phyloP scores from a whole-genome alignment of 768 basidiomycete species.

The Podaxis sp. region DNA sequence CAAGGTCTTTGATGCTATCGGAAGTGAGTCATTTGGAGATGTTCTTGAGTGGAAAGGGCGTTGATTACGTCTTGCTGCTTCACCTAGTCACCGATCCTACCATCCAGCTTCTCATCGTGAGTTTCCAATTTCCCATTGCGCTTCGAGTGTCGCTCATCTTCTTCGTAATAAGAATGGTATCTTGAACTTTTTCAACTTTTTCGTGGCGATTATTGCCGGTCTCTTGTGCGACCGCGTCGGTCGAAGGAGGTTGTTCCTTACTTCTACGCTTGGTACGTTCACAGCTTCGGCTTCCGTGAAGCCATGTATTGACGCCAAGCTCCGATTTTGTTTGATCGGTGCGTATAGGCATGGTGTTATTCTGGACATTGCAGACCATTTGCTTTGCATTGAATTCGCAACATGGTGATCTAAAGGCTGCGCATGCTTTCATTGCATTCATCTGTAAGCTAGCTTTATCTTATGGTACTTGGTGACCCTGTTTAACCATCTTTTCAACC shows the following conservation, averaged over 20 bases:
- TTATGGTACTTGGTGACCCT: neutral
- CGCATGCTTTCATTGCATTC: constrained; percentile 54
- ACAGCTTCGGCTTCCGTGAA: neutral
- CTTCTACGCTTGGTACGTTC: constrained; percentile 33
- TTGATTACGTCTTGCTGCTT: neutral
- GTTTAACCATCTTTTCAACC: neutral
- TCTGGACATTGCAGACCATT: constrained; percentile 54
- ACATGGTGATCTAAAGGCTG: constrained; percentile 34
- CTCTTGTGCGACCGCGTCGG: constrained; percentile 46
- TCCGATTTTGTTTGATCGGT: constrained; percentile 9
- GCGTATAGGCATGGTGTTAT: constrained; percentile 41
- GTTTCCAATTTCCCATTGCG: constrained; percentile 7
- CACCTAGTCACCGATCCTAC: constrained; percentile 36
- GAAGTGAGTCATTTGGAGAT: constrained; percentile 25
- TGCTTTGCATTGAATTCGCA: constrained; percentile 37
- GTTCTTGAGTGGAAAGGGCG: neutral
- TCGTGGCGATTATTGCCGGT: constrained; percentile 45
- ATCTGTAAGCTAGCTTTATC: constrained; percentile 21
- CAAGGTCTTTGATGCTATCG: constrained; percentile 48
- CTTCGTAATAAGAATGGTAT: constrained; percentile 40
- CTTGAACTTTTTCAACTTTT: constrained; percentile 52
- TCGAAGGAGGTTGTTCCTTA: constrained; percentile 46
- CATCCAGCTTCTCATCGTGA: constrained; percentile 37
- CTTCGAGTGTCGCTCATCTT: neutral
- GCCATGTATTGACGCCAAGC: neutral